These are phyloP conservation scores for Micromonas pusilla DNA, from an alignment of 139 green algal genomes.

Conservation along the genomic window DNA sequence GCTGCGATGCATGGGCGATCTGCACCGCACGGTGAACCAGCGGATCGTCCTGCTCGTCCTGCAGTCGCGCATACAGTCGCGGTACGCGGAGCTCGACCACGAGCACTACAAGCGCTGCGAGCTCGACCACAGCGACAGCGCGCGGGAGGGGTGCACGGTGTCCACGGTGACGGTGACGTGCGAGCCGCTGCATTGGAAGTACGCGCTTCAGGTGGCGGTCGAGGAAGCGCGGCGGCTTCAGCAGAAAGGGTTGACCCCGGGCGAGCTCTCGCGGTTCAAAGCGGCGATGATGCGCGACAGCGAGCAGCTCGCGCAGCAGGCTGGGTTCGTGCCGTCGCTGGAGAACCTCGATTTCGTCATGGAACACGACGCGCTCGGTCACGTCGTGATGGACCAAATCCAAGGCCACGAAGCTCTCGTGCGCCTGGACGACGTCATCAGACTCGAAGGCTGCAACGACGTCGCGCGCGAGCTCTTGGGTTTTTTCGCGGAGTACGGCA, in stretches of 20 bases:
- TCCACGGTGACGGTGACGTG: slow-evolving; percentile 85
- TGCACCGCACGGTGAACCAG: slow-evolving; percentile 68
- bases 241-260: slow-evolving; percentile 53
- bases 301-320: slow-evolving; percentile 74
- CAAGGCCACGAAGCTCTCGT: slow-evolving; percentile 41
- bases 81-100: slow-evolving; percentile 48
- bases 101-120: slow-evolving; percentile 80
- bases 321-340: slow-evolving; percentile 66
- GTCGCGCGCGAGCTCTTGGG: slow-evolving; percentile 58
- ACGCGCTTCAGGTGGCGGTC: slow-evolving; percentile 39
- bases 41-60: slow-evolving; percentile 84
- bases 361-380: slow-evolving; percentile 86
- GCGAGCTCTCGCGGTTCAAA: slow-evolving; percentile 85
- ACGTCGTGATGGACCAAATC: slow-evolving; percentile 72
- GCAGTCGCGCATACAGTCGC: slow-evolving; percentile 81
- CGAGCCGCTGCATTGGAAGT: slow-evolving; percentile 76
- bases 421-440: slow-evolving; percentile 11
- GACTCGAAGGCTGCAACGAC: slow-evolving; percentile 29
- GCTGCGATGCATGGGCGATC: slow-evolving; percentile 61
- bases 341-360: slow-evolving; percentile 98
- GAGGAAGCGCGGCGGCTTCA: slow-evolving; percentile 61
- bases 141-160: slow-evolving; percentile 87
- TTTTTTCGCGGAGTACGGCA: slow-evolving; percentile 80
- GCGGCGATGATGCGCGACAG: slow-evolving; percentile 79
- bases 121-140: slow-evolving; percentile 81